Base-by-base conservation (phyloP, 345 rosid genomes). In the Hibiscus mutabilis region DNA sequence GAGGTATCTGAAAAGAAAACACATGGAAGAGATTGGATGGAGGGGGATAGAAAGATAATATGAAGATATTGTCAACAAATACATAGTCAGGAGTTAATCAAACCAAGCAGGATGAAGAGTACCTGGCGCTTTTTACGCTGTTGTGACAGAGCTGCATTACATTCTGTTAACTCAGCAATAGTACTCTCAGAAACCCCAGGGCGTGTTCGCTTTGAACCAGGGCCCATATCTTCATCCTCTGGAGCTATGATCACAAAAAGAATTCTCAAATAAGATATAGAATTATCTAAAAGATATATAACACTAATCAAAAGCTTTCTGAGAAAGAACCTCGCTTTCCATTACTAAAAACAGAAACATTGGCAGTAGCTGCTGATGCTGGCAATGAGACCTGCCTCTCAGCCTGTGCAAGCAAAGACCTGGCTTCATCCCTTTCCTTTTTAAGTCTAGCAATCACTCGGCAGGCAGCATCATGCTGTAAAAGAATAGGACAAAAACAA, bases 401-500 rank as follows among this genome's bases (percentile, higher is more conserved):
- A 13, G 90, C 86, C 70, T 86, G 84, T 65, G 92, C 81, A 79
- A 94, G 98, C 67, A 94, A 86, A 35, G 89, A 79, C 72, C 86
- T 84, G 29, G 97, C 89, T 76, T 94, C 98, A 76, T 94, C 95
- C 77, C 92, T 86, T 84, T 94, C 98, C 76, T 88, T 94, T 73
- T 82, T 91, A 68, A 94, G 89, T 77, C 98, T 90, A 55, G 97
- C 98, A 84, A 94, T 94, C 74, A 94, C 98, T 16, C 96, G 96
- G 84, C 98, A 94, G 60, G 98, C 97, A 77, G 97, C 97, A 85
- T 91, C 98, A 82, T 87, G 97, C 98, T 94, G 87, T 76, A 67
- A 79, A 60, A 55, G 13, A 42, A 64, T 27, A 40, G 2, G 15
- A 72, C 52, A 51, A 53, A 60, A 44, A 37, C 52, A 47, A 56